Percentiles rank a stretch among this genome's conserved stretches.
Conservation (phyloP, 768 basidiomycete genomes). For the Podaxis sp. region DNA sequence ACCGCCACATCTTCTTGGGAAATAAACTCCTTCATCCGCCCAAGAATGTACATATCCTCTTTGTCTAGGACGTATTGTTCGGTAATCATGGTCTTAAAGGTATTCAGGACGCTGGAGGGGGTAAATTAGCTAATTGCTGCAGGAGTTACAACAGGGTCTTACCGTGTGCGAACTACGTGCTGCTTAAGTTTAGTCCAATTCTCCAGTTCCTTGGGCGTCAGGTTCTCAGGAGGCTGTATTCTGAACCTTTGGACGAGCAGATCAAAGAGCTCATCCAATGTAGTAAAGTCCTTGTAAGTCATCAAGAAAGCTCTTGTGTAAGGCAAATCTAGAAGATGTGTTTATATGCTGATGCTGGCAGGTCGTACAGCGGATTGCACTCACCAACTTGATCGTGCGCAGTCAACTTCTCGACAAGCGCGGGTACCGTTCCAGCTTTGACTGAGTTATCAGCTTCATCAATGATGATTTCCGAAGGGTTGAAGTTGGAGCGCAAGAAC, state of each 20-base stretch:
- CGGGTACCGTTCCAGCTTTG: constrained; percentile 82
- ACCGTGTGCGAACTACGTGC: constrained; percentile 86
- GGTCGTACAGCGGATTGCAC: constrained; percentile 21
- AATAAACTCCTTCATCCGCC: constrained; percentile 80
- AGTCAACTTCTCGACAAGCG: constrained; percentile 87
- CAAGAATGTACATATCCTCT: constrained; percentile 80
- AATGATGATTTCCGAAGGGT: constrained; percentile 68
- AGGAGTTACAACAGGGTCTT: constrained; percentile 26
- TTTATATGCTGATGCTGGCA: constrained; percentile 1
- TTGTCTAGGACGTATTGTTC: constrained; percentile 84
- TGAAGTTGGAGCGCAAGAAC: constrained; percentile 85
- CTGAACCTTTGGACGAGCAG: constrained; percentile 79
- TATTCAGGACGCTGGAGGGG: constrained; percentile 75
- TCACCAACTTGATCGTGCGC: constrained; percentile 85
- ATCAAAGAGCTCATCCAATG: constrained; percentile 78
- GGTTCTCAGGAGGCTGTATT: constrained; percentile 68
- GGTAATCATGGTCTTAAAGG: constrained; percentile 84
- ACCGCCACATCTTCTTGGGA: constrained; percentile 61
- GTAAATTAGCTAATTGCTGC: neutral
- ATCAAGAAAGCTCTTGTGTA: constrained; percentile 91
- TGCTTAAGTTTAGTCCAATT: constrained; percentile 89
- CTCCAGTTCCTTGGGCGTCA: constrained; percentile 59
- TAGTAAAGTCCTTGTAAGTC: constrained; percentile 95
- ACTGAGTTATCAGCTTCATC: constrained; percentile 85
- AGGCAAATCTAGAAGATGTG: constrained; percentile 53